Evolutionary conservation across 2,329 filamentous ascomycete genomes (phyloP), one percentile per base, ranked within the genome.

Genomic region (Cytospora chrysosperma): DNA sequence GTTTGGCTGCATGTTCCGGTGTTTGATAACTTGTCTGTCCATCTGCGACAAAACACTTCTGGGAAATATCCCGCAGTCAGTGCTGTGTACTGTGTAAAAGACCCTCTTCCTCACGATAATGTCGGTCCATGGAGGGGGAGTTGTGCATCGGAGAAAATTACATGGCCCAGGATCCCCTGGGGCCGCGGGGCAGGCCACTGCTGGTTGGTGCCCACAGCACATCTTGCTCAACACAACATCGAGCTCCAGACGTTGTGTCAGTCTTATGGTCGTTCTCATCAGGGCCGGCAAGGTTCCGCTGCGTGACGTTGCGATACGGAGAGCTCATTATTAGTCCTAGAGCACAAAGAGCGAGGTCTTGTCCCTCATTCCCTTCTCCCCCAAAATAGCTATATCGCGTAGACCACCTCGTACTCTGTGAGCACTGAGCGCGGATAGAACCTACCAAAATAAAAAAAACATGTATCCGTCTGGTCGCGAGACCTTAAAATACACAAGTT

Each of bases 1-100:
- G 32, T 34, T 15, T 34, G 8, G 17, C 17, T 37, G 34, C 34
- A 37, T 37, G 5, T 15, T 55, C 58, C 58, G 58, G 58, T 34
- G 58, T 61, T 55, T 55, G 58, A 61, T 55, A n/a, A 60, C 50
- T 54, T 10, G 43, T 60, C 58, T 60, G 51, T 37, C 47, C 58
- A 60, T 52, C 58, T 43, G 32, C 58, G 51, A 61, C 59, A 55
- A 61, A 21, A 47, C 8, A 7, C 5, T 10, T 24, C 4, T n/a
- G n/a, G 40, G 6, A 47, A 47, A 47, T 47, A 47, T 47, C n/a
- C 40, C 40, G 40, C 40, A 47, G n/a, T 21, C 40, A 19, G 40
- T 43, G 28, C 28, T 30, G 9, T 30, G 28, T 30, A 30, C 28
- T 30, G 28, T 30, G 28, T 12, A 13, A 43, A 24, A 21, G 17